Evolutionary conservation across 257 asterid species (phyloP), one percentile per base, ranked within the genome.

Genomic region (Striga asiatica): DNA sequence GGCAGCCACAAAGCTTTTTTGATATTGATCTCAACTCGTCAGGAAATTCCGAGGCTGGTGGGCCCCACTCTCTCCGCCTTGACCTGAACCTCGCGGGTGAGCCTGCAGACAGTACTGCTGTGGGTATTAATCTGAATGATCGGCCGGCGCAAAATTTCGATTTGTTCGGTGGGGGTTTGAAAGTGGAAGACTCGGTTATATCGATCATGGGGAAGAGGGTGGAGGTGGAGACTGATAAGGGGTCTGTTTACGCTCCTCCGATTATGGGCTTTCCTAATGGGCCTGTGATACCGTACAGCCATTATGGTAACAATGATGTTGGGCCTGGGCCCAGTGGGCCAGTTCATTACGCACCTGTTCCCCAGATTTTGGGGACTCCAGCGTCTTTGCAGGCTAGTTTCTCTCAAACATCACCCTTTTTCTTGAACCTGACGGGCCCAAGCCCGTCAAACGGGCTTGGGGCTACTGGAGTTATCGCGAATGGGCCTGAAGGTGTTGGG

Each of bases 131-230:
- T 43, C 0, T 18, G 2, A n/a, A n/a, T n/a, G n/a, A n/a, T n/a
- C n/a, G n/a, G n/a, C n/a, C n/a, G n/a, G n/a, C n/a, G n/a, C n/a
- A n/a, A 43, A 70, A 59, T 58, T 84, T 0, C 75, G 71, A 11
- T n/a, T n/a, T n/a, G 2, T 0, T n/a, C n/a, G n/a, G n/a, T n/a
- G n/a, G n/a, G n/a, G n/a, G n/a, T n/a, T n/a, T n/a, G n/a, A n/a
- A n/a, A n/a, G n/a, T n/a, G n/a, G n/a, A 7, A 8, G 85, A 71
- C 28, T 54, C 84, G 1, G 76, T 66, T 12, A 81, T 91, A 58
- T 81, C 94, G 63, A 76, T 87, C 34, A 70, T 91, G 89, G 96
- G 95, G 39, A 66, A 66, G 56, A 10, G 71, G 70, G 96, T 91
- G 51, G 85, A 43, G 66, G 77, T 84, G 50, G 68, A 66, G 10